phyloP scores from a whole-genome alignment of 2,329 filamentous ascomycete species.

The Trichophyton mentagrophytes region DNA sequence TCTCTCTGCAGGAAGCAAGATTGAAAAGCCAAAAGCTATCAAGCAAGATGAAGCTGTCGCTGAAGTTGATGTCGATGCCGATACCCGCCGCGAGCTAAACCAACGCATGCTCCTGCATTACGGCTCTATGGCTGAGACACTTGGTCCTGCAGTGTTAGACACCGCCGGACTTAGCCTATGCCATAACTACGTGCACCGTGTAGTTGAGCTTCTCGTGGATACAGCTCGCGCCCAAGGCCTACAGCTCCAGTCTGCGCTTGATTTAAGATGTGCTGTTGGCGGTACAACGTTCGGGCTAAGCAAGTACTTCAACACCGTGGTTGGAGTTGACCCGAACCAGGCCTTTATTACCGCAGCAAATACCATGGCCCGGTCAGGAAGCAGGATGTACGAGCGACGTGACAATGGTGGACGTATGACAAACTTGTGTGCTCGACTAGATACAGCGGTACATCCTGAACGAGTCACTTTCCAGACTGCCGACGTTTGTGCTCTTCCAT shows the following conservation, averaged over 20 bases:
- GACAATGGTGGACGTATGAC: neutral
- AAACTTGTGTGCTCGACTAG: neutral
- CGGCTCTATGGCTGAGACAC: neutral
- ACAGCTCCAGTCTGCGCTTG: neutral
- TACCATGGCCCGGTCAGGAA: neutral
- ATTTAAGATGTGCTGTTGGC: neutral
- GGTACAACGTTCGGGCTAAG: neutral
- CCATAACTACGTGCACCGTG: neutral
- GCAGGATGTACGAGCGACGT: neutral
- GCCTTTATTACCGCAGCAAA: neutral
- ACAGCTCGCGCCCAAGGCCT: neutral
- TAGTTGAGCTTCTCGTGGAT: neutral
- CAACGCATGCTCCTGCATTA: constrained; percentile 1
- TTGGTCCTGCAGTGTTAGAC: neutral
- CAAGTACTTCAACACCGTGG: neutral
- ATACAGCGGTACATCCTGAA: neutral
- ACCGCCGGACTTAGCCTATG: neutral
- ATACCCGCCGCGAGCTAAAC: neutral
- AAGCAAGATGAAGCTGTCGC: neutral
- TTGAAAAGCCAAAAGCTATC: neutral
- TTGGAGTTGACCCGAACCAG: neutral
- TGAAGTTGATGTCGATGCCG: neutral
- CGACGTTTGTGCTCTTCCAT: neutral
- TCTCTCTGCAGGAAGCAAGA: neutral
- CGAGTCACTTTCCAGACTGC: neutral